phyloP scores from a whole-genome alignment of 1,139 yeast species.

The Pichia norvegensis region DNA sequence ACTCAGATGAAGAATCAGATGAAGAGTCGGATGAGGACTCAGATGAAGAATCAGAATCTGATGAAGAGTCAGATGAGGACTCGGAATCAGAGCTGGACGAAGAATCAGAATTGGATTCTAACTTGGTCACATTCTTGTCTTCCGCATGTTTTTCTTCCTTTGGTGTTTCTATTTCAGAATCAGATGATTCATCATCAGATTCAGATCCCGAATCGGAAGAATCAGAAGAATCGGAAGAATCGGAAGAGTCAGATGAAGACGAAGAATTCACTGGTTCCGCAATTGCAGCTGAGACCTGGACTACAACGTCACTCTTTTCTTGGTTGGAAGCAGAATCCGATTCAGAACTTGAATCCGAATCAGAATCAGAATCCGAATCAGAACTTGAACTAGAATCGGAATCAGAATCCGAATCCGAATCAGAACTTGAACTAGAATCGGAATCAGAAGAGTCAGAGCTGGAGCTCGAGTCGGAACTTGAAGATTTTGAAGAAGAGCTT shows the following conservation, averaged over 20 bases:
- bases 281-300: too few species aligned
- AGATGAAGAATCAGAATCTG: slow-evolving; percentile 20
- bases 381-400: slow-evolving; percentile 23
- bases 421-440: slow-evolving; percentile 22
- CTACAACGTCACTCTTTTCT: too few species aligned
- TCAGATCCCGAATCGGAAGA: too few species aligned
- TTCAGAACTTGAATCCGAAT: slow-evolving; percentile 12
- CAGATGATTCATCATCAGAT: slow-evolving; percentile 20
- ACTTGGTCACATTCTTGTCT: too few species aligned
- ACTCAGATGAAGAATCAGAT: background rate
- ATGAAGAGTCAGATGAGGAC: slow-evolving; percentile 10
- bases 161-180: slow-evolving; percentile 16
- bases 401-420: slow-evolving; percentile 14
- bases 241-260: slow-evolving; percentile 15
- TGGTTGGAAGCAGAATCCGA: too few species aligned
- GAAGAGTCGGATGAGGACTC: background rate
- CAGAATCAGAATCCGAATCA: slow-evolving; percentile 18
- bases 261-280: too few species aligned
- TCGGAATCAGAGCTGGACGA: slow-evolving; percentile 1
- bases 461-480: slow-evolving; percentile 12
- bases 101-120: slow-evolving; percentile 1
- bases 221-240: slow-evolving; percentile 14
- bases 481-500: slow-evolving; percentile 14
- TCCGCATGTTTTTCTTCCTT: background rate
- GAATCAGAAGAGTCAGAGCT: slow-evolving; percentile 2